These are phyloP conservation scores for Knufia fluminis DNA, from an alignment of 2,329 filamentous ascomycete species.

Conservation along the genomic window DNA sequence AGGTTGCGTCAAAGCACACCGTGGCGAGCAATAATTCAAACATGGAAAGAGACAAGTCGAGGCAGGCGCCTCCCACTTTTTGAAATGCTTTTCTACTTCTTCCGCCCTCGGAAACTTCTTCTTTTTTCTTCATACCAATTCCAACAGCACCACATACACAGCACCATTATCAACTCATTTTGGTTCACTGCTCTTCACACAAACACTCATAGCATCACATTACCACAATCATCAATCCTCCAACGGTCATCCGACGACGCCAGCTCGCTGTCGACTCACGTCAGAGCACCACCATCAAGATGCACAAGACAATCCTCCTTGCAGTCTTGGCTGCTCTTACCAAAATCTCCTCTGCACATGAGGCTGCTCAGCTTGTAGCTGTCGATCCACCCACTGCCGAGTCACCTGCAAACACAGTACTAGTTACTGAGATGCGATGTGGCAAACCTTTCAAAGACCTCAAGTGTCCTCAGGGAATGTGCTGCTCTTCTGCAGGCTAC, in stretches of 20 bases:
- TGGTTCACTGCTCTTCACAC: background rate
- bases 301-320: constrained; percentile 8
- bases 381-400: background rate
- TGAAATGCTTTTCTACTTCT: background rate
- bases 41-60: background rate
- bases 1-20: background rate
- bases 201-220: background rate
- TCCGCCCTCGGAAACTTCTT: background rate
- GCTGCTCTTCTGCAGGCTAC: constrained; percentile 17
- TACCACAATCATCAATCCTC: background rate
- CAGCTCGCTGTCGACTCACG: background rate
- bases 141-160: constrained; percentile 1
- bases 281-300: background rate
- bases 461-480: constrained; percentile 10
- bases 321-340: constrained; percentile 1
- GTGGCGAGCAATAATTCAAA: background rate
- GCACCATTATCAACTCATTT: constrained; percentile 1
- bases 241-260: background rate
- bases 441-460: constrained; percentile 4
- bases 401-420: background rate
- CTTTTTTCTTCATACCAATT: constrained; percentile 6
- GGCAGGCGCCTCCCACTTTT: background rate
- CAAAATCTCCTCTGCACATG: background rate
- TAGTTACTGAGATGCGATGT: no score
- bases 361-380: background rate